Base-by-base conservation (phyloP, 2,329 filamentous ascomycete species). In the Ceratocystis lukuohia region DNA sequence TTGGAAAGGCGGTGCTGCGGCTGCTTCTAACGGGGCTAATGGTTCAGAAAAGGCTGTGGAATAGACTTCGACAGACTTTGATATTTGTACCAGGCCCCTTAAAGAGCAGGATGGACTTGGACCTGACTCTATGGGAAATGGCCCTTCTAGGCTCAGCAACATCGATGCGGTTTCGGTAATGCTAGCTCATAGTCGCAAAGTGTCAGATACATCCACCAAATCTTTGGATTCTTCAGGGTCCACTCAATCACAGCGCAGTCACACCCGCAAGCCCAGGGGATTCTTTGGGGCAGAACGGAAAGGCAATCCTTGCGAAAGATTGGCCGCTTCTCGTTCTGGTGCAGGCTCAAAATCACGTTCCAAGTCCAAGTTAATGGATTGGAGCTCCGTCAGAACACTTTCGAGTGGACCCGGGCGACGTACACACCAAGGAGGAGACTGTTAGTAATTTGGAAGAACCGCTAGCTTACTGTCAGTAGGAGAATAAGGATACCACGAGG, bases 1-100 rank as follows among this genome's bases (percentile, higher is more conserved):
- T 46, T 87, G 84, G 84, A 79, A 80, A 48, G 81, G 81, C 62
- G 79, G 79, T n/a, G 73, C 73, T 7, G 73, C 46, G 10, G 37
- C 30, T 17, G 61, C 68, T 33, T 48, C 69, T 28, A 65, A 65
- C 30, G 65, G 65, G 56, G 56, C 30, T 17, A 66, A 65, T 57
- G 65, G 65, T 30, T 44, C 53, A 30, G 67, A 68, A 20, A 68
- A 68, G 63, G 61, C 62, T 65, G 66, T 57, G 57, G 69, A 70
- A 64, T 70, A 70, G 68, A 65, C 56, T 22, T 62, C 45, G 56
- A 61, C 63, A 56, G 62, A 37, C 45, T 37, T 59, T 25, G 20
- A 7, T 59, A 37, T 30, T 59, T 30, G 56, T 37, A 59, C 56
- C 44, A 46, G 41, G 46, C 20, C 41, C 10, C 22, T n/a, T 28